phyloP scores from a whole-genome alignment of 306 rosid genomes.

The Trifolium pratense region DNA sequence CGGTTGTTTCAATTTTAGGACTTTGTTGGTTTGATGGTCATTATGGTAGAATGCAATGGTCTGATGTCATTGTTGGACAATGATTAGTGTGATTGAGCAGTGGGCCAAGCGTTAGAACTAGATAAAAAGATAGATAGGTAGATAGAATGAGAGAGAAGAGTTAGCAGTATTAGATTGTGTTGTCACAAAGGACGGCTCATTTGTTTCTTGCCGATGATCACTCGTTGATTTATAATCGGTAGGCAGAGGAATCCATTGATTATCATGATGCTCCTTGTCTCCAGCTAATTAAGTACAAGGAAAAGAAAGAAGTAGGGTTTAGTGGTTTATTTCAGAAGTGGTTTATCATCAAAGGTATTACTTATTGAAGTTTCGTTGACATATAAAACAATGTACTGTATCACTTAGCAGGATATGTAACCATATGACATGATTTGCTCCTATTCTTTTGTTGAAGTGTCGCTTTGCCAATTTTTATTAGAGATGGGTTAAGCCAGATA shows the following conservation, averaged over 20 bases:
- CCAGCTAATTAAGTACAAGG: too few species aligned
- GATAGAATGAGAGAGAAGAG: background rate
- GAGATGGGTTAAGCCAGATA: background rate
- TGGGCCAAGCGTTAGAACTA: background rate
- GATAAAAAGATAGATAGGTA: background rate
- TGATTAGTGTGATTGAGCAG: slow-evolving; percentile 2
- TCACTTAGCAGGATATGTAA: too few species aligned
- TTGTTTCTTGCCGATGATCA: slow-evolving; percentile 19
- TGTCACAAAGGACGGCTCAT: background rate
- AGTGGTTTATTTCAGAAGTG: too few species aligned
- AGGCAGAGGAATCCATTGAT: background rate
- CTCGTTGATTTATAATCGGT: slow-evolving; percentile 23
- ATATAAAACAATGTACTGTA: too few species aligned
- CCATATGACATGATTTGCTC: too few species aligned
- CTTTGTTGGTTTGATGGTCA: slow-evolving; percentile 7
- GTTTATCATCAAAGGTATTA: too few species aligned
- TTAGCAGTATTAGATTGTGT: background rate
- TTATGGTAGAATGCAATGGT: background rate
- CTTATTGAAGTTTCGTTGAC: too few species aligned
- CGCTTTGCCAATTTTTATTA: too few species aligned
- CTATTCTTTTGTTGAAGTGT: too few species aligned
- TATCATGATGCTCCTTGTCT: too few species aligned
- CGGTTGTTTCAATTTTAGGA: slow-evolving; percentile 2
- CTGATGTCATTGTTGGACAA: background rate
- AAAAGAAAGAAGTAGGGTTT: too few species aligned